These are phyloP conservation scores for Hemileccinum rubropunctum DNA, from an alignment of 768 basidiomycete species.

Conservation along the genomic window DNA sequence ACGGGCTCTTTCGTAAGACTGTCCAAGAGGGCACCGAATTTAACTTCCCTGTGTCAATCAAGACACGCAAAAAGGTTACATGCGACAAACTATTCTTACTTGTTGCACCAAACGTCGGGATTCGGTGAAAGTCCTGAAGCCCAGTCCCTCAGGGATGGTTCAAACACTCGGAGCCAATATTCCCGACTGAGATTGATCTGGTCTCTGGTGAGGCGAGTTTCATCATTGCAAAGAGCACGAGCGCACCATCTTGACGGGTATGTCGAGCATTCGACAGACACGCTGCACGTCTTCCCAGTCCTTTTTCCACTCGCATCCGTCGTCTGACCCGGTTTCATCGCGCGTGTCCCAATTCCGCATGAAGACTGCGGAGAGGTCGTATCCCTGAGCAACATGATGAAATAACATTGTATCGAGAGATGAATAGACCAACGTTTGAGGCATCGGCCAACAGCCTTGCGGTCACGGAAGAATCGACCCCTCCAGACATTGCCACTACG, in stretches of 20 bases:
- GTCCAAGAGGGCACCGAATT: slow-evolving; percentile 83
- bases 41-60: slow-evolving; percentile 64
- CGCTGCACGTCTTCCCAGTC: slow-evolving; percentile 90
- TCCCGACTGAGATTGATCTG: slow-evolving; percentile 86
- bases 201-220: slow-evolving; percentile 3
- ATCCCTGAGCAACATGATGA: slow-evolving; percentile 47
- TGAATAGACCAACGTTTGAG: slow-evolving; percentile 41
- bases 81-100: slow-evolving; percentile 35
- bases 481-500: slow-evolving; percentile 91
- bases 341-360: slow-evolving; percentile 97
- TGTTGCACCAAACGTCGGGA: slow-evolving; percentile 92
- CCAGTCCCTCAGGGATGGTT: slow-evolving; percentile 80
- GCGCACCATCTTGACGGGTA: slow-evolving; percentile 70
- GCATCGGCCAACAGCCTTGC: slow-evolving; percentile 67
- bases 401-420: background rate
- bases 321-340: slow-evolving; percentile 74
- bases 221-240: background rate
- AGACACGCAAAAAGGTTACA: background rate
- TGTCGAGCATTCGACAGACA: slow-evolving; percentile 69
- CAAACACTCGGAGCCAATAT: slow-evolving; percentile 91
- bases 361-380: slow-evolving; percentile 82
- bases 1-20: slow-evolving; percentile 40
- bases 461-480: slow-evolving; percentile 90
- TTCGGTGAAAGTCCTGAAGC: slow-evolving; percentile 81
- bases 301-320: slow-evolving; percentile 94